Conservation (phyloP, 495 filamentous ascomycete species). For the Achaetomiella virescens region DNA sequence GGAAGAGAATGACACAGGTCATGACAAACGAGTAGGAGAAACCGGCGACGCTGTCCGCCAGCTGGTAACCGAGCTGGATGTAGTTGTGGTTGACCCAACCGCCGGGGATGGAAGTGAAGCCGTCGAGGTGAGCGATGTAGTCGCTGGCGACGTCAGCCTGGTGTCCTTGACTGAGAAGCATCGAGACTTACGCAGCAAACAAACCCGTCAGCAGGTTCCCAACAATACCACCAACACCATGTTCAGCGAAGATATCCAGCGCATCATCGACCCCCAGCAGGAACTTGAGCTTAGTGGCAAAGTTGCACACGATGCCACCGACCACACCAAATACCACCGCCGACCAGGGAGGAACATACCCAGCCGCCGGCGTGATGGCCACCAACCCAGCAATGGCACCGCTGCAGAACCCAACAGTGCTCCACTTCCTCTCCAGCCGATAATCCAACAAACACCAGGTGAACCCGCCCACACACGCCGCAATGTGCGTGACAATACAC, state of each 20-base stretch:
- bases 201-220: conserved; percentile 88
- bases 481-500: conserved; percentile 63
- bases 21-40: conserved; percentile 84
- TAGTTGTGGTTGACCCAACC: conserved; percentile 93
- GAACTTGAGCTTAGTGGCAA: conserved; percentile 96
- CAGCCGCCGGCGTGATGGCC: conserved; percentile 87
- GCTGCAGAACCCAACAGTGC: conserved; percentile 94
- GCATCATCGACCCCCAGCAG: conserved; percentile 81
- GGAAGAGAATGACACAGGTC: conserved; percentile 81
- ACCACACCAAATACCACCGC: conserved; percentile 85
- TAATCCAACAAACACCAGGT: conserved; percentile 97
- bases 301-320: conserved; percentile 83
- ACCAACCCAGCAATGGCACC: conserved; percentile 91
- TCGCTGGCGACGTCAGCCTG: conserved; percentile 32
- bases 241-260: conserved; percentile 92
- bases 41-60: conserved; percentile 84
- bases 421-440: conserved; percentile 92
- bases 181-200: conserved; percentile 63
- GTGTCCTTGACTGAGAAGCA: background rate
- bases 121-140: conserved; percentile 88
- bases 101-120: conserved; percentile 59
- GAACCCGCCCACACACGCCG: conserved; percentile 80
- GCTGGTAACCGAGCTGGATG: conserved; percentile 83
- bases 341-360: conserved; percentile 86
- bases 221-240: conserved; percentile 80